phyloP scores from a whole-genome alignment of 352 stramenopile species.

The Hyaloperonospora arabidopsidis region DNA sequence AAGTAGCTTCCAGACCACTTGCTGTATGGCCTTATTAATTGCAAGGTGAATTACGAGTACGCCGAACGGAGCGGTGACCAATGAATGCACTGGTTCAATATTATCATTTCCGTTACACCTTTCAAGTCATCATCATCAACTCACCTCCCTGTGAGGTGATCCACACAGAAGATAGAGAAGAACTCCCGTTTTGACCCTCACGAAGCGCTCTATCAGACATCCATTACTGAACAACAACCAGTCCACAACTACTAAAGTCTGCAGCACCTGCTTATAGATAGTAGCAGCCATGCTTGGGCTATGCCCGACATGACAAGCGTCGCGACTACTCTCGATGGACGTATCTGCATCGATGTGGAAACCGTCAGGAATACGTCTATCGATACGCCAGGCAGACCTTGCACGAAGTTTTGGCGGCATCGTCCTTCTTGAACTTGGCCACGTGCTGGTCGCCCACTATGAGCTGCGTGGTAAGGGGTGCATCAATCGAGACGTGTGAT shows the following conservation, averaged over 20 bases:
- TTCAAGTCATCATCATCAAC: no score
- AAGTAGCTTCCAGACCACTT: no score
- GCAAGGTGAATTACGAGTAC: no score
- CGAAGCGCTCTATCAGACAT: no score
- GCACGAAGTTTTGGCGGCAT: conserved; percentile 78
- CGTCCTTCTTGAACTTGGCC: conserved; percentile 80
- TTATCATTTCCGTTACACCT: no score
- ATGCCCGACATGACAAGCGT: conserved; percentile 55
- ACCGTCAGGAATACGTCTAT: conserved; percentile 80
- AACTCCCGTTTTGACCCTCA: no score
- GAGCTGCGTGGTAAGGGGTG: conserved; percentile 33
- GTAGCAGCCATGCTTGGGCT: conserved; percentile 54
- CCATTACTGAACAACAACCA: conserved; percentile 56
- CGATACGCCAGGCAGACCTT: conserved; percentile 57
- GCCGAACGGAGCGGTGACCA: no score
- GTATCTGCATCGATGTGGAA: conserved; percentile 69
- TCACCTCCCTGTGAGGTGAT: no score
- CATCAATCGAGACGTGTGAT: conserved; percentile 26
- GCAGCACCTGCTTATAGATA: conserved; percentile 69
- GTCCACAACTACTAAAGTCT: conserved; percentile 59
- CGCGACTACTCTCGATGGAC: conserved; percentile 58
- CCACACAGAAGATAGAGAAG: no score
- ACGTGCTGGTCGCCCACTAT: conserved; percentile 73
- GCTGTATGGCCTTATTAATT: no score
- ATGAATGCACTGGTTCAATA: no score